Evolutionary conservation across 495 filamentous ascomycete genomes (phyloP), one percentile per base, ranked within the genome.

Genomic region (Poronia punctata): DNA sequence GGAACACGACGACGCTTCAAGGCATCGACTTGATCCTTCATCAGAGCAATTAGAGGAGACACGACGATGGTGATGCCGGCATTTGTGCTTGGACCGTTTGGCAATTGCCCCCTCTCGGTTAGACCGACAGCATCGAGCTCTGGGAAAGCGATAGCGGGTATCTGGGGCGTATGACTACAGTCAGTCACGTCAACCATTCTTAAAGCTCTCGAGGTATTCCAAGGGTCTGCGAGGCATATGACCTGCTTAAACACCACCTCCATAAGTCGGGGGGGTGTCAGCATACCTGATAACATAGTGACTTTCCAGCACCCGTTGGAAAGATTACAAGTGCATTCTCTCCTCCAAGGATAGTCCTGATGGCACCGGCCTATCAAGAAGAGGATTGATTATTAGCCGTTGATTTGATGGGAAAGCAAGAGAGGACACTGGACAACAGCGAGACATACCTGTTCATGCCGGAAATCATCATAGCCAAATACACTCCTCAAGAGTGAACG

Each of bases 291-390:
- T 74, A 78, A 27, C 71, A 70, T 1, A 78, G 55, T 23, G 71
- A 77, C 51, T 78, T 79, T 6, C 76, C 76, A 7, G 72, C 75
- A 19, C 74, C 76, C 5, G 77, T 79, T 1, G 77, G 77, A 41
- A 80, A 82, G 12, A 82, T 51, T 4, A 72, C 71, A 5, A 67
- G 54, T 0, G 66, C 63, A 46, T 71, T 78, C 2, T 68, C 59
- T 2, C 74, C 74, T 19, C 44, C 48, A 2, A 80, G 54, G 10
- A 75, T 46, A 5, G 65, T 48, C 12, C 64, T 45, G 36, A 79
- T 78, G 10, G 66, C 76, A 10, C 59, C 58, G 22, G 43, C 43
- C 43, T 46, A 27, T 25, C 10, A 18, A 2, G 20, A 21, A 38
- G 8, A 6, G 7, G 26, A n/a, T 25, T 37, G 19, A 44, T 32